A percentile compares a stretch with the other conserved stretches of the same genome.
Conservation (phyloP, 2,329 filamentous ascomycete species). For the Botryotinia calthae region DNA sequence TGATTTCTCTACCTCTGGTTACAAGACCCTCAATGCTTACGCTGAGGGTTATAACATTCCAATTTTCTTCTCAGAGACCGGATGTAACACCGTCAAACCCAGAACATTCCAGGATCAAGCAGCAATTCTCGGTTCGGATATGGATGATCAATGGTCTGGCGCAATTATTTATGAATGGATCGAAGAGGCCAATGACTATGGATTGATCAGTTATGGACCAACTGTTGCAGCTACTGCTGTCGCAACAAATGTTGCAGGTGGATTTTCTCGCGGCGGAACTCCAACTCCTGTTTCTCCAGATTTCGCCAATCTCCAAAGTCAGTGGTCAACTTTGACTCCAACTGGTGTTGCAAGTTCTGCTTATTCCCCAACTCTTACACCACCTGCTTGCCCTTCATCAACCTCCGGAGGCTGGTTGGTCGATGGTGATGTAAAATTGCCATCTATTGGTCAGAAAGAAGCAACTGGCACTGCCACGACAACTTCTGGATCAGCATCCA, state of each 20-base stretch:
- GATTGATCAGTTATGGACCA: conserved; percentile 72
- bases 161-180: conserved; percentile 91
- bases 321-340: conserved; percentile 72
- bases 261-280: conserved; percentile 68
- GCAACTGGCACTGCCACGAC: conserved; percentile 33
- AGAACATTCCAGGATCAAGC: conserved; percentile 69
- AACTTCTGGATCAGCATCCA: conserved; percentile 38
- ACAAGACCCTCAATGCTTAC: conserved; percentile 63
- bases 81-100: conserved; percentile 67
- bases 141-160: conserved; percentile 70
- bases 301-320: conserved; percentile 71
- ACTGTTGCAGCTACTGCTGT: conserved; percentile 51
- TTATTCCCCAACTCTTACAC: conserved; percentile 63
- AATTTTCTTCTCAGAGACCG: conserved; percentile 87
- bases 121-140: conserved; percentile 71
- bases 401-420: conserved; percentile 71
- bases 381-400: conserved; percentile 67
- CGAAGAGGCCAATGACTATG: conserved; percentile 78
- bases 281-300: conserved; percentile 73
- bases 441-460: conserved; percentile 55
- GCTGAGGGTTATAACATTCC: conserved; percentile 73
- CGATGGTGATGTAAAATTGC: conserved; percentile 65
- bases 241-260: conserved; percentile 58
- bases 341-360: conserved; percentile 63
- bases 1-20: conserved; percentile 63